Conservation (phyloP, 2,329 filamentous ascomycete species). For the Neocatenulostroma microsporum region DNA sequence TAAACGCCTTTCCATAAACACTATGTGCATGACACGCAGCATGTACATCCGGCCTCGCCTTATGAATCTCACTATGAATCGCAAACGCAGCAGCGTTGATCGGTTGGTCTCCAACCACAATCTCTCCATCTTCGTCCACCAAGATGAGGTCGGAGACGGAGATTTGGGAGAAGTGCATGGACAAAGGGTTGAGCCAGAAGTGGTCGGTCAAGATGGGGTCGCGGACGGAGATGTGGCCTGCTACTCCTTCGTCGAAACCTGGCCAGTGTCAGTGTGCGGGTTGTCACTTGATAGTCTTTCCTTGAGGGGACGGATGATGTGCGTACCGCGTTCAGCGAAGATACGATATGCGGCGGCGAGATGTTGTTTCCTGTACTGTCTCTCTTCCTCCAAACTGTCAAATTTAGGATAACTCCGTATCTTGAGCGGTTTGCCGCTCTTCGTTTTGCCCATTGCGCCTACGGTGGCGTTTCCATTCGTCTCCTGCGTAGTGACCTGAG, state of each 20-base stretch:
- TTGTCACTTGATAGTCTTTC: too few species aligned
- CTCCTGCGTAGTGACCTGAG: constrained; percentile 30
- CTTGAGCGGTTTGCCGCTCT: constrained; percentile 38
- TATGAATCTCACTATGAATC: constrained; percentile 38
- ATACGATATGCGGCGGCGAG: constrained; percentile 37
- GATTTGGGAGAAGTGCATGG: constrained; percentile 38
- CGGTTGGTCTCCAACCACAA: constrained; percentile 40
- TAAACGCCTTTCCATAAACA: constrained; percentile 42
- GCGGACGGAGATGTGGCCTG: constrained; percentile 35
- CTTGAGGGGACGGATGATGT: too few species aligned
- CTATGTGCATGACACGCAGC: constrained; percentile 38
- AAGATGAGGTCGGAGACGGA: constrained; percentile 38
- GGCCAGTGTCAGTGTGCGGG: not conserved
- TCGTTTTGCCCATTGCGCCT: constrained; percentile 41
- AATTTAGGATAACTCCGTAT: constrained; percentile 40
- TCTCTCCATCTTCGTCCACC: constrained; percentile 36
- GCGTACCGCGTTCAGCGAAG: constrained; percentile 32
- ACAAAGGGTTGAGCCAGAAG: constrained; percentile 38
- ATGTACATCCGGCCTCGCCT: constrained; percentile 36
- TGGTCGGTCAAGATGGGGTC: constrained; percentile 31
- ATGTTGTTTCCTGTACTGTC: constrained; percentile 35
- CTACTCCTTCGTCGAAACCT: constrained; percentile 32
- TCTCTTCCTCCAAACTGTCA: constrained; percentile 29
- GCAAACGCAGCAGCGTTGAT: constrained; percentile 37
- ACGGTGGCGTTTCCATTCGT: constrained; percentile 35